Evolutionary conservation across 768 basidiomycete genomes (phyloP).

Genomic region (Lentinula aciculospora): DNA sequence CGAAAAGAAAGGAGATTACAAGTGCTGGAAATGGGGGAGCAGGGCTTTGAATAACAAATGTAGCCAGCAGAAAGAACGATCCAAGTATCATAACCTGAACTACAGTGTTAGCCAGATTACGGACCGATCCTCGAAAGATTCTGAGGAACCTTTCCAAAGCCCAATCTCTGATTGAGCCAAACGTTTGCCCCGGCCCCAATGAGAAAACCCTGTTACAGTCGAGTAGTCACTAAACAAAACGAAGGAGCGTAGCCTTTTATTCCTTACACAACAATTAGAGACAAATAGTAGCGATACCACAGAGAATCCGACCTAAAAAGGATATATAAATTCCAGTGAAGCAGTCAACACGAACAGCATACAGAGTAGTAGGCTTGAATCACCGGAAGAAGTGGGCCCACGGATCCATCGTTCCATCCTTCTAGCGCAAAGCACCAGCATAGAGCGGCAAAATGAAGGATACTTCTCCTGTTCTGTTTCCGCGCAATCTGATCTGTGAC

Average conservation of each 20-base stretch:
- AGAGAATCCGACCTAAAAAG: constrained; percentile 1
- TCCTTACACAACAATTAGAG: neutral
- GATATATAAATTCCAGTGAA: neutral
- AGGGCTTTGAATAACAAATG: constrained; percentile 24
- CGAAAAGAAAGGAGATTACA: constrained; percentile 28
- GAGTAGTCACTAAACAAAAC: neutral
- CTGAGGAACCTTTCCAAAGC: constrained; percentile 35
- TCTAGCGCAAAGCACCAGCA: constrained; percentile 54
- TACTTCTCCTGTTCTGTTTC: neutral
- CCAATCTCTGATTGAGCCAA: constrained; percentile 33
- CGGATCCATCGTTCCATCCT: constrained; percentile 80
- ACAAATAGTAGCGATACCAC: constrained; percentile 4
- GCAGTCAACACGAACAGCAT: neutral
- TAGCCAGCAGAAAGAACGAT: constrained; percentile 7
- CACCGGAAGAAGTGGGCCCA: constrained; percentile 68
- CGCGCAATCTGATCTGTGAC: neutral
- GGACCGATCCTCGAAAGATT: neutral
- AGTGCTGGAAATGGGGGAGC: constrained; percentile 52
- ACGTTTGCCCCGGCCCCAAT: constrained; percentile 41
- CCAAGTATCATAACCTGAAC: constrained; percentile 11
- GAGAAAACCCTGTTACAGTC: constrained; percentile 33
- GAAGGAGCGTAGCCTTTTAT: neutral
- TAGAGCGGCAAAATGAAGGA: constrained; percentile 47
- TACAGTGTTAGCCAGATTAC: neutral
- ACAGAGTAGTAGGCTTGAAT: neutral